Percentiles rank a stretch among this genome's conserved stretches.
These are phyloP conservation scores for Phytopythium helicoides DNA, from an alignment of 352 stramenopile genomes.

Conservation along the genomic window DNA sequence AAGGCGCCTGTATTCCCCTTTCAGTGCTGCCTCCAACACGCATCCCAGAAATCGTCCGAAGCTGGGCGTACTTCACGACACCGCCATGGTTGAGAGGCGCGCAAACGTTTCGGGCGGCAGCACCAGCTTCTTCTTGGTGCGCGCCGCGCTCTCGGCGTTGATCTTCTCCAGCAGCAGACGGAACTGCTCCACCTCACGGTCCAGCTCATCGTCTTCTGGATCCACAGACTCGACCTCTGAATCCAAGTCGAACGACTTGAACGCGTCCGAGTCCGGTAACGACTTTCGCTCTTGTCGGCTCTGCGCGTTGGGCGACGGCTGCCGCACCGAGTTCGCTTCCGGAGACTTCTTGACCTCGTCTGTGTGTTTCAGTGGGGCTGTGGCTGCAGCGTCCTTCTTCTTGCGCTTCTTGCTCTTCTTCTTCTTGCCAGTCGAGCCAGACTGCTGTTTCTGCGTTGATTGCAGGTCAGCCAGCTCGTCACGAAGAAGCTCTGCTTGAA, in stretches of 20 bases:
- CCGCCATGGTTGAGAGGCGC: slow-evolving; percentile 24
- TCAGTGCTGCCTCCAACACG: too few species aligned
- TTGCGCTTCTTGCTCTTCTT: slow-evolving; percentile 79
- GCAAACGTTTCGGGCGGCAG: slow-evolving; percentile 62
- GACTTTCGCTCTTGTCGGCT: slow-evolving; percentile 3
- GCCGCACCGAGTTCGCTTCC: slow-evolving; percentile 10
- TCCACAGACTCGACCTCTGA: slow-evolving; percentile 21
- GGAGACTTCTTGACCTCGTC: slow-evolving; percentile 20
- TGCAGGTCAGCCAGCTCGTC: slow-evolving; percentile 73
- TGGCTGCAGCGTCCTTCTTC: slow-evolving; percentile 37
- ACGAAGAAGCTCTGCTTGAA: slow-evolving; percentile 69
- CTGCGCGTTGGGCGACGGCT: slow-evolving; percentile 4
- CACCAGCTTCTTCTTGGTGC: slow-evolving; percentile 68
- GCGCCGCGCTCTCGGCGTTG: slow-evolving; percentile 47
- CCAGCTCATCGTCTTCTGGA: slow-evolving; percentile 53
- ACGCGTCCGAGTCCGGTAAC: neutral
- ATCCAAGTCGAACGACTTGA: slow-evolving; percentile 5
- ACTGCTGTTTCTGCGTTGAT: slow-evolving; percentile 52
- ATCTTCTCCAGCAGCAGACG: slow-evolving; percentile 70
- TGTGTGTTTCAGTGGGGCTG: neutral
- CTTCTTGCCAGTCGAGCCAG: slow-evolving; percentile 48
- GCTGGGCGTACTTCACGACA: slow-evolving; percentile 17
- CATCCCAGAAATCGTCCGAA: too few species aligned
- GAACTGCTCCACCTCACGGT: slow-evolving; percentile 79
- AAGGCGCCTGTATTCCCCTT: too few species aligned